phyloP scores from a whole-genome alignment of 345 rosid genomes.

The Zanthoxylum bungeanum region DNA sequence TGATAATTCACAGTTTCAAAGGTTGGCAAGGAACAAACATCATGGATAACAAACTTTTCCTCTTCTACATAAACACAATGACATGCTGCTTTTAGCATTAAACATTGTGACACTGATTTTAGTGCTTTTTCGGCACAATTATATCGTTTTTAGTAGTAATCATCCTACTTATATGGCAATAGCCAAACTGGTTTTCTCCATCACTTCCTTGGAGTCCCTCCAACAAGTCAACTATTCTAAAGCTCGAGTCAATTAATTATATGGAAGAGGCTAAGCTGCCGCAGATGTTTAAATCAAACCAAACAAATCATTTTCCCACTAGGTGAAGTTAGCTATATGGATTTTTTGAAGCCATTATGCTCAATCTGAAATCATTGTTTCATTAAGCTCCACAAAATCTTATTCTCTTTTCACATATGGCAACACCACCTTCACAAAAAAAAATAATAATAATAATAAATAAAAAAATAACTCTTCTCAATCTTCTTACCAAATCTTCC shows the following conservation, averaged over 20 bases:
- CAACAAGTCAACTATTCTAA: not conserved
- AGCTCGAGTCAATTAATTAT: not conserved
- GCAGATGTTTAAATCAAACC: not conserved
- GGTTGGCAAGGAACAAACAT: not conserved
- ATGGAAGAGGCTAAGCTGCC: not conserved
- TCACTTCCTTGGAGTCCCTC: not conserved
- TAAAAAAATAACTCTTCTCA: too few relatives aligned
- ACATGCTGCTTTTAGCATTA: not conserved
- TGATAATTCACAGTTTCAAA: not conserved
- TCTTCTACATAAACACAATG: not conserved
- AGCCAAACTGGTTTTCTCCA: conserved; percentile 1
- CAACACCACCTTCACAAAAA: too few relatives aligned
- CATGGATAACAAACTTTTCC: not conserved
- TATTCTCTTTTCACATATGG: too few relatives aligned
- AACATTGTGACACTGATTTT: too few relatives aligned
- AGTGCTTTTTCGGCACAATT: not conserved
- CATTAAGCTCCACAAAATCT: too few relatives aligned
- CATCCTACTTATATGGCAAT: not conserved
- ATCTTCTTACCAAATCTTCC: conserved; percentile 88
- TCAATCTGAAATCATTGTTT: too few relatives aligned
- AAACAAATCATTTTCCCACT: too few relatives aligned
- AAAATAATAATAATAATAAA: too few relatives aligned
- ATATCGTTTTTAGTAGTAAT: not conserved
- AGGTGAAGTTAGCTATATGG: too few relatives aligned
- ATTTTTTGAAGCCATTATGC: too few relatives aligned